phyloP scores from a whole-genome alignment of 768 basidiomycete genomes.

The Pholiota molesta region DNA sequence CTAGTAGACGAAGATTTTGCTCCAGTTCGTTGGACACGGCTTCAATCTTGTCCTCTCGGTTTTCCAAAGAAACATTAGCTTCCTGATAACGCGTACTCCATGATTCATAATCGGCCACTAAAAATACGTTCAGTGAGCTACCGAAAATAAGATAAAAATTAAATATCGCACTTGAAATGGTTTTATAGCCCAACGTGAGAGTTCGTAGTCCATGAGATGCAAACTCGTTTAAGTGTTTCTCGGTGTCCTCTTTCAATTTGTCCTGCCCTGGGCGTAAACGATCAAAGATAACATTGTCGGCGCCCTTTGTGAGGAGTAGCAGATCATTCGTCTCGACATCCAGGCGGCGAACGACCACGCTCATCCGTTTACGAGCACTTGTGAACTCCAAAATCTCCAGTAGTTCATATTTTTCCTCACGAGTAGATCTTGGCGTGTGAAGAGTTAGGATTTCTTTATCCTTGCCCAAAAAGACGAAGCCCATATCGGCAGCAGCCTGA shows the following conservation, averaged over 20 bases:
- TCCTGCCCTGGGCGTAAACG: constrained; percentile 66
- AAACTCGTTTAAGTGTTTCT: constrained; percentile 82
- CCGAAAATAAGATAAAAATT: neutral
- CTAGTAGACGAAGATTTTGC: constrained; percentile 74
- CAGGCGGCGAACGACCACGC: constrained; percentile 80
- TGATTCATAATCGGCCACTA: constrained; percentile 72
- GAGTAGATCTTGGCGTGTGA: constrained; percentile 71
- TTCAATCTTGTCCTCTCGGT: constrained; percentile 80
- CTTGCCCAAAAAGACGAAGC: constrained; percentile 89
- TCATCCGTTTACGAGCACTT: constrained; percentile 93
- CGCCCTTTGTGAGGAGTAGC: constrained; percentile 85
- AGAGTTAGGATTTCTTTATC: constrained; percentile 77
- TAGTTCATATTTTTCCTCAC: constrained; percentile 83
- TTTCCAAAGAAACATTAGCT: constrained; percentile 75
- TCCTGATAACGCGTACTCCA: constrained; percentile 85
- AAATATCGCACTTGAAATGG: constrained; percentile 59
- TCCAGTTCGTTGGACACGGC: constrained; percentile 81
- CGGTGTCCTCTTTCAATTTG: constrained; percentile 75
- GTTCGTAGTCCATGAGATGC: constrained; percentile 87
- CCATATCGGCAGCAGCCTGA: constrained; percentile 93
- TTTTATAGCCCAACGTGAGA: constrained; percentile 88
- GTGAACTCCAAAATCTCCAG: constrained; percentile 95
- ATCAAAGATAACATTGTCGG: constrained; percentile 96
- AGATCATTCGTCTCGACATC: constrained; percentile 57
- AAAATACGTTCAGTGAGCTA: constrained; percentile 5